phyloP scores from a whole-genome alignment of 2,329 filamentous ascomycete species.

The Emmonsiellopsis sp. region DNA sequence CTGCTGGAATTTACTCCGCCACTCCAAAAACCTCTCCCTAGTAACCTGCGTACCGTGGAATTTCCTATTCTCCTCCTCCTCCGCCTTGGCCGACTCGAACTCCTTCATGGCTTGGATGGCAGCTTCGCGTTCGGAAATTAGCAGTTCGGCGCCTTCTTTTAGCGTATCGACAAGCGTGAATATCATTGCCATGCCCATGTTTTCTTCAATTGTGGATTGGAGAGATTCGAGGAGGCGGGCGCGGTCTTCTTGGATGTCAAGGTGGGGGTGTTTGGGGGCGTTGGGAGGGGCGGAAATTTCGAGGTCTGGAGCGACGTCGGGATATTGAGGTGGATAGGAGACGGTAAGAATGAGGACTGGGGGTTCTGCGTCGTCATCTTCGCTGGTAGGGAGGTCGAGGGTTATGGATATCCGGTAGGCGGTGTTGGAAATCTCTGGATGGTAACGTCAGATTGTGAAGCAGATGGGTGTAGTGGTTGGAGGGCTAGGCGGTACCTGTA shows the following conservation, averaged over 20 bases:
- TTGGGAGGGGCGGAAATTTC: slow-evolving; percentile 70
- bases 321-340: slow-evolving; percentile 82
- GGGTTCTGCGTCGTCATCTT: slow-evolving; percentile 53
- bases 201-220: slow-evolving; percentile 73
- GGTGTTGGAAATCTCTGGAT: slow-evolving; percentile 73
- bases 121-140: slow-evolving; percentile 65
- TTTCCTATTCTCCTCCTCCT: slow-evolving; percentile 91
- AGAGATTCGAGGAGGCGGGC: slow-evolving; percentile 61
- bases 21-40: slow-evolving; percentile 73
- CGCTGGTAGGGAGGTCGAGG: slow-evolving; percentile 64
- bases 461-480: slow-evolving; percentile 12
- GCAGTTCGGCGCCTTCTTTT: slow-evolving; percentile 82
- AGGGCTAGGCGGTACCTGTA: slow-evolving; percentile 51
- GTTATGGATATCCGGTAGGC: slow-evolving; percentile 78
- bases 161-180: slow-evolving; percentile 82
- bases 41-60: slow-evolving; percentile 88
- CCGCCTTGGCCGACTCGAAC: slow-evolving; percentile 48
- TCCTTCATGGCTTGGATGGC: slow-evolving; percentile 49
- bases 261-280: slow-evolving; percentile 57
- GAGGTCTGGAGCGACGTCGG: slow-evolving; percentile 74
- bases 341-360: slow-evolving; percentile 73
- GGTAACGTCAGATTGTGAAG: slow-evolving; percentile 2
- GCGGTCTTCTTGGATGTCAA: slow-evolving; percentile 76
- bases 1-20: slow-evolving; percentile 66
- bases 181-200: slow-evolving; percentile 93